A percentile compares a stretch with the other conserved stretches of the same genome.
Evolutionary conservation across 345 rosid genomes (phyloP).

Genomic region (Camelina sativa): DNA sequence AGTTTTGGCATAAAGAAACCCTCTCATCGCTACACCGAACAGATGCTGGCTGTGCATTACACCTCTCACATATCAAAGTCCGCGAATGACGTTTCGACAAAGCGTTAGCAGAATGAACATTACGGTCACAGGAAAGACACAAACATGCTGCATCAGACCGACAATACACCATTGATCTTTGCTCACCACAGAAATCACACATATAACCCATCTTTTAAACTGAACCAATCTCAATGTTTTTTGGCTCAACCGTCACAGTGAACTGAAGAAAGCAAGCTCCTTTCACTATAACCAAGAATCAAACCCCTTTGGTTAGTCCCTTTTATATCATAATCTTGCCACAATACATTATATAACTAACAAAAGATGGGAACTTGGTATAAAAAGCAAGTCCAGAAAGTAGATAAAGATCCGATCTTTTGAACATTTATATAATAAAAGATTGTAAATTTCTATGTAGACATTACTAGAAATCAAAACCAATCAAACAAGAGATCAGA

Average conservation of each 20-base stretch:
- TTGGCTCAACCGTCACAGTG: constrained; percentile 25
- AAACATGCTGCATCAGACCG: constrained; percentile 88
- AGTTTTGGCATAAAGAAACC: constrained; percentile 83
- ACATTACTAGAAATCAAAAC: not conserved
- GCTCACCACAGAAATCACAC: constrained; percentile 91
- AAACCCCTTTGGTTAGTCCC: constrained; percentile 23
- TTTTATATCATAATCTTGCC: not conserved
- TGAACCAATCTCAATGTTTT: constrained; percentile 23
- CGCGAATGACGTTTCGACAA: constrained; percentile 87
- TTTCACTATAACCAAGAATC: constrained; percentile 20
- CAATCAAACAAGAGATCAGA: not conserved
- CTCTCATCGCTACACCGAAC: constrained; percentile 76
- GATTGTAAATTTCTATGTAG: not conserved
- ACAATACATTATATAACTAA: constrained; percentile 7
- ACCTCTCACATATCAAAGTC: constrained; percentile 80
- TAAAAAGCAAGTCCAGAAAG: constrained; percentile 20
- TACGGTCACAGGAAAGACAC: constrained; percentile 89
- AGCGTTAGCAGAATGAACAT: constrained; percentile 92
- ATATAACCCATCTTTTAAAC: constrained; percentile 69
- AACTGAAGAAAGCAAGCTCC: constrained; percentile 32
- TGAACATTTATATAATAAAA: not conserved
- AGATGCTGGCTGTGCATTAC: constrained; percentile 75
- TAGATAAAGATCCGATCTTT: constrained; percentile 7
- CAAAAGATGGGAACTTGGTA: constrained; percentile 27
- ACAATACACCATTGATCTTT: constrained; percentile 91